Base-by-base conservation (phyloP, 1,284 basidiomycete genomes). In the Sporisorium exsertum region DNA sequence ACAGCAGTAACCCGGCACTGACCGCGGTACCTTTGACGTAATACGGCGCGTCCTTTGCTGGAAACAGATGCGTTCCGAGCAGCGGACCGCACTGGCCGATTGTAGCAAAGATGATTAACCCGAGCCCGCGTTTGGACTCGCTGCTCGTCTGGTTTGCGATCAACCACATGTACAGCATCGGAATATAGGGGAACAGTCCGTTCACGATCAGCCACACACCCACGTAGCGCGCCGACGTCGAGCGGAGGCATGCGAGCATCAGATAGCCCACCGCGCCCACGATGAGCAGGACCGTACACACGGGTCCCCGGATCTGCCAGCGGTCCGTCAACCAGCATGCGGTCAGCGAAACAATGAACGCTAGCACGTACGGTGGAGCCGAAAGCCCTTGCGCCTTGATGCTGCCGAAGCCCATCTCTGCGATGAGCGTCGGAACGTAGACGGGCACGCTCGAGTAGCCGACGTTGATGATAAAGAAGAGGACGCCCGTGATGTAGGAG, bases 391-490 rank as follows among this genome's bases (percentile, higher is more conserved):
- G 80, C 0, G 80, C 79, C 6, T 61, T 53, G 53, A 75, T 69
- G 42, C 64, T 75, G 16, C 75, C 70, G 58, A 77, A 83, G 0
- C 84, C 84, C 76, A 82, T 78, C 29, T 80, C 72, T 5, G 72
- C 33, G 10, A 85, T 54, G 24, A 85, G 74, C 26, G 78, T 82
- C 2, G 83, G 84, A 3, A 79, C 55, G 75, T 83, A 85, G 53
- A 85, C 81, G 16, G 84, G 81, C 6, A 85, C 66, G 15, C 58
- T 58, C 18, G 76, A 77, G 50, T 81, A 84, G 1, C 74, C 74
- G 43, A 84, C 81, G 58, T 85, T 85, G 57, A 73, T 68, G 52
- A 78, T 77, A 53, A 84, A 85, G 58, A 83, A 68, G 16, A 82
- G 55, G 8, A 69, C 26, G 15, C 78, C 71, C 2, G 70, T 53